Percentiles rank a stretch among this genome's conserved stretches.
These are phyloP conservation scores for Lipomyces lipofer DNA, from an alignment of 805 yeast genomes.

Conservation along the genomic window DNA sequence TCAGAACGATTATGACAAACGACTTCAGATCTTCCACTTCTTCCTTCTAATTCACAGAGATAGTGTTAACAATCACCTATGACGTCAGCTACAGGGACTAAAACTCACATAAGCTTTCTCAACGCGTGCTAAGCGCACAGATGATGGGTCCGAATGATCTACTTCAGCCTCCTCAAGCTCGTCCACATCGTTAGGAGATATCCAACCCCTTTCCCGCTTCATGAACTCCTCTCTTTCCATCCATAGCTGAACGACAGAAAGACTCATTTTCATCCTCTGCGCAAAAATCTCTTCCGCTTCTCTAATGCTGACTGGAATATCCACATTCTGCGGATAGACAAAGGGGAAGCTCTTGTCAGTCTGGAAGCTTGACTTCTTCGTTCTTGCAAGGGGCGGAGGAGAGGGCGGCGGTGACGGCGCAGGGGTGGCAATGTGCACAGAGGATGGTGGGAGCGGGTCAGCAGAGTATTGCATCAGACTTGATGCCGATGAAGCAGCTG, in stretches of 20 bases:
- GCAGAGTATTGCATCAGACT: slow-evolving; percentile 46
- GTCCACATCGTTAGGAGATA: slow-evolving; percentile 18
- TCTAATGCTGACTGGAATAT: slow-evolving; percentile 69
- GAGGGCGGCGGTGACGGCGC: slow-evolving; percentile 77
- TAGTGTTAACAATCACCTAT: background rate
- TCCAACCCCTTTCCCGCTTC: slow-evolving; percentile 70
- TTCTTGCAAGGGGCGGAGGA: slow-evolving; percentile 42
- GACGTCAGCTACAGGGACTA: background rate
- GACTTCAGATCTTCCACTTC: slow-evolving; percentile 61
- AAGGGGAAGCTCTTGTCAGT: slow-evolving; percentile 68
- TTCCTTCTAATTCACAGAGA: slow-evolving; percentile 51
- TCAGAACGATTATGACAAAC: slow-evolving; percentile 61
- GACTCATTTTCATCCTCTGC: slow-evolving; percentile 61
- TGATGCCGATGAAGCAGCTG: slow-evolving; percentile 59
- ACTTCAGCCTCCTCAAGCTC: slow-evolving; percentile 9
- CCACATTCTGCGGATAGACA: slow-evolving; percentile 53
- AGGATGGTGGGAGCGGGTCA: slow-evolving; percentile 52
- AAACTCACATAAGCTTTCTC: slow-evolving; percentile 18
- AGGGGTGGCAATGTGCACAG: slow-evolving; percentile 79
- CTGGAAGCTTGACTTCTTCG: slow-evolving; percentile 50
- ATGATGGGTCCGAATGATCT: background rate
- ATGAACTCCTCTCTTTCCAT: slow-evolving; percentile 68
- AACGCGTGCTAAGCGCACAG: slow-evolving; percentile 9
- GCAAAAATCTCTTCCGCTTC: slow-evolving; percentile 76
- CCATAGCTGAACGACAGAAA: slow-evolving; percentile 71